A percentile compares a stretch with the other conserved stretches of the same genome.
Conservation (phyloP, 2,329 filamentous ascomycete species). For the Boeremia lycopersici region DNA sequence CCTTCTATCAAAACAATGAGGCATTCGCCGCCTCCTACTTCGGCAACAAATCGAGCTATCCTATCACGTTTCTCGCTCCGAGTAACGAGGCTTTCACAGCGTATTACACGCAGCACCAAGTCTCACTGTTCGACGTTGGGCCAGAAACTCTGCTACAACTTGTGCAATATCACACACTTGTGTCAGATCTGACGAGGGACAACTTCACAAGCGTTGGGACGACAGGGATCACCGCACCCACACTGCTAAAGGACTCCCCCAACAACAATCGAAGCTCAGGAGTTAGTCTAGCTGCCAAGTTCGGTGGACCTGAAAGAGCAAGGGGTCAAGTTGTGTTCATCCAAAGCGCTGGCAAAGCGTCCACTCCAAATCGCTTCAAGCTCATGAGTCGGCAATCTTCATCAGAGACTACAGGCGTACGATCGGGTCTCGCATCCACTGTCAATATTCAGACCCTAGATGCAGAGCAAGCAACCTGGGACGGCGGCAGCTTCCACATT, state of each 20-base stretch:
- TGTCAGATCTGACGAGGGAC: constrained; percentile 16
- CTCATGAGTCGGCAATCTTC: constrained; percentile 17
- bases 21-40: constrained; percentile 23
- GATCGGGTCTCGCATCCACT: constrained; percentile 24
- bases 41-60: constrained; percentile 22
- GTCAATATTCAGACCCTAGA: constrained; percentile 21
- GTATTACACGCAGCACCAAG: constrained; percentile 14
- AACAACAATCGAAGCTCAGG: constrained; percentile 28
- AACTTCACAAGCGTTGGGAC: constrained; percentile 18
- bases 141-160: constrained; percentile 17
- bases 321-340: constrained; percentile 33
- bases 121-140: constrained; percentile 17
- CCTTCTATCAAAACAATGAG: constrained; percentile 26
- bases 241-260: constrained; percentile 17
- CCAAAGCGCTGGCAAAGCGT: constrained; percentile 7
- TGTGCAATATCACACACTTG: constrained; percentile 30
- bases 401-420: constrained; percentile 6
- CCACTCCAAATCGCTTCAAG: constrained; percentile 14
- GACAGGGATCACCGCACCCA: constrained; percentile 20
- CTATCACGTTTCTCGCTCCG: constrained; percentile 31
- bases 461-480: constrained; percentile 20
- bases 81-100: constrained; percentile 26
- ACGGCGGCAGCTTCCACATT: constrained; percentile 29
- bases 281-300: constrained; percentile 18
- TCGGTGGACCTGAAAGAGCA: constrained; percentile 19